These are phyloP conservation scores for Moelleriella libera DNA, from an alignment of 2,329 filamentous ascomycete species.

Conservation along the genomic window DNA sequence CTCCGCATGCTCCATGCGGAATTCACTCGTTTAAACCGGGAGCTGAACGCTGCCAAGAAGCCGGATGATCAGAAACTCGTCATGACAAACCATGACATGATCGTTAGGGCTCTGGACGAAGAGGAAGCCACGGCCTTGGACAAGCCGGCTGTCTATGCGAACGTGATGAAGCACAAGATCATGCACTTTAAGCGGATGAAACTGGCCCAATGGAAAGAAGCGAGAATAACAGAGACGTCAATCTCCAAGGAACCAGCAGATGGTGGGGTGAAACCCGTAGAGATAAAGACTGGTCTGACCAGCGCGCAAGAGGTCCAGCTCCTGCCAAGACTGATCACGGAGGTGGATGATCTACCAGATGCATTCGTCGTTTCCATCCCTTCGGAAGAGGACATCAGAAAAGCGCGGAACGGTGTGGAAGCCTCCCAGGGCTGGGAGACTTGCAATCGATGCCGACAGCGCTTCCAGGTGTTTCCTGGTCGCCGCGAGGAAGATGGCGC, in stretches of 20 bases:
- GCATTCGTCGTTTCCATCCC: constrained; percentile 67
- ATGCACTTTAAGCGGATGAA: constrained; percentile 64
- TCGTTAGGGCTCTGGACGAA: constrained; percentile 56
- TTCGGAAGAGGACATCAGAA: constrained; percentile 48
- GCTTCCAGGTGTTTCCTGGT: constrained; percentile 87
- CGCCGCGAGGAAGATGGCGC: constrained; percentile 63
- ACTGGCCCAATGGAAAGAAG: constrained; percentile 55
- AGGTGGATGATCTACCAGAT: constrained; percentile 47
- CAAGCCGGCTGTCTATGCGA: constrained; percentile 60
- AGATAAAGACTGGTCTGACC: constrained; percentile 57
- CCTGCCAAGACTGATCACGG: constrained; percentile 47
- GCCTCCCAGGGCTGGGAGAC: constrained; percentile 66
- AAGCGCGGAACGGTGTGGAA: constrained; percentile 49
- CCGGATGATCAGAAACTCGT: constrained; percentile 35
- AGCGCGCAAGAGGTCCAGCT: constrained; percentile 53
- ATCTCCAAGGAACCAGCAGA: background rate
- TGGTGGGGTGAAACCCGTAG: constrained; percentile 24
- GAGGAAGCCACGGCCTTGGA: constrained; percentile 63
- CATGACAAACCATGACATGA: constrained; percentile 50
- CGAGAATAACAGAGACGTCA: constrained; percentile 25
- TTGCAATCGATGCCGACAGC: constrained; percentile 73
- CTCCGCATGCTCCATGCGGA: constrained; percentile 52
- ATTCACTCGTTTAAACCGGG: constrained; percentile 51
- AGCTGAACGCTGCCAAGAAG: constrained; percentile 36
- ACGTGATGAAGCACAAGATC: constrained; percentile 72